phyloP scores from a whole-genome alignment of 495 filamentous ascomycete genomes.

The Melanomma pulvis-pyrius region DNA sequence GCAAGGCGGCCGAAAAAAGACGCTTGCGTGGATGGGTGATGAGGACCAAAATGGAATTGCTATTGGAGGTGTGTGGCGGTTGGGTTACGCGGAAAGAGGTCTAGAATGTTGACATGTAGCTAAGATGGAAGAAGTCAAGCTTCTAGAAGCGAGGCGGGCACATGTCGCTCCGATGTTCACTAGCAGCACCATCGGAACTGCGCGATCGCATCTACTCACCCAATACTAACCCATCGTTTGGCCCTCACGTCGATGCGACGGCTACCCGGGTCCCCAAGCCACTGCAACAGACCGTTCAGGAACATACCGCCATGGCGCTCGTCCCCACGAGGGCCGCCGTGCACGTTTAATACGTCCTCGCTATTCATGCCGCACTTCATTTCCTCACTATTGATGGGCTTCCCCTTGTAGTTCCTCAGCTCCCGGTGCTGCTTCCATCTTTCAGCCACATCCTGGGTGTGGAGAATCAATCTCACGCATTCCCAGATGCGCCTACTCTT shows the following conservation, averaged over 20 bases:
- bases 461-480: neutral
- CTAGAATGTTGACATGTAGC: constrained; percentile 1
- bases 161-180: too few species aligned
- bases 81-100: neutral
- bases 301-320: neutral
- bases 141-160: neutral
- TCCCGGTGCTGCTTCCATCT: neutral
- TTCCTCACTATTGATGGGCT: constrained; percentile 4
- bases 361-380: neutral
- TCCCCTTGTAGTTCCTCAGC: neutral
- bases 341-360: neutral
- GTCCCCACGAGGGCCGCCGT: neutral
- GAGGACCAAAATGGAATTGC: neutral
- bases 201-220: neutral
- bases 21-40: too few species aligned
- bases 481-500: neutral
- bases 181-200: neutral
- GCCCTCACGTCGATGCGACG: neutral
- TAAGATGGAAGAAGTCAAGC: neutral
- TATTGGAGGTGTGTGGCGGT: neutral
- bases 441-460: neutral
- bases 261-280: neutral
- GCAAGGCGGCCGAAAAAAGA: too few species aligned
- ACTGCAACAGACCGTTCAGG: neutral
- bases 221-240: neutral